phyloP scores from a whole-genome alignment of 2,329 filamentous ascomycete species.

The Cladosporium phlei region DNA sequence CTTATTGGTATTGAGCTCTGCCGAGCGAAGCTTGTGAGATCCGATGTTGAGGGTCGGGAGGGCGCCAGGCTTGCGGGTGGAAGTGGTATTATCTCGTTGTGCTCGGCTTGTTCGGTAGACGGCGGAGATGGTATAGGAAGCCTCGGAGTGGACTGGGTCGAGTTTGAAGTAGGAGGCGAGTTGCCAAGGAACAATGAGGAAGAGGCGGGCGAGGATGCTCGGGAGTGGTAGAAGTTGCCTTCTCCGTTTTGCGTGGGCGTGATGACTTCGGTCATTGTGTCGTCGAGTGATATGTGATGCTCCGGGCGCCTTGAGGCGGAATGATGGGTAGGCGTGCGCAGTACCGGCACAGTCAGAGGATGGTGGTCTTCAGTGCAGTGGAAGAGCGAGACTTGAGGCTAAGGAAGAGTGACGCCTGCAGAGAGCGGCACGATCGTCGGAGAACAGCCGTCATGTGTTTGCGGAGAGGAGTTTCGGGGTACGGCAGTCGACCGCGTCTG shows the following conservation, averaged over 20 bases:
- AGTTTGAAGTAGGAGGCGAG: constrained; percentile 10
- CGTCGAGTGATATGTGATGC: neutral
- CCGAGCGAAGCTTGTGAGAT: constrained; percentile 47
- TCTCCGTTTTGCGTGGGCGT: constrained; percentile 9
- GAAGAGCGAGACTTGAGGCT: constrained; percentile 11
- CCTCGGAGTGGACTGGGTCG: constrained; percentile 1
- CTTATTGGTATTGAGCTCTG: constrained; percentile 58
- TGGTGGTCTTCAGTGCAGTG: constrained; percentile 12
- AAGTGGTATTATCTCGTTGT: constrained; percentile 26
- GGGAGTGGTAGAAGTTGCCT: constrained; percentile 12
- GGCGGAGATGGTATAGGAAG: constrained; percentile 1
- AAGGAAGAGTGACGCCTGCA: constrained; percentile 9
- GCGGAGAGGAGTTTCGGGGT: neutral
- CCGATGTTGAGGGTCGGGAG: constrained; percentile 26
- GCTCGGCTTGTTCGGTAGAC: constrained; percentile 25
- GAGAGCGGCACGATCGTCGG: constrained; percentile 6
- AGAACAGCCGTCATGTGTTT: constrained; percentile 11
- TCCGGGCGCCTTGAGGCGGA: neutral
- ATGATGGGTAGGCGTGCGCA: constrained; percentile 1
- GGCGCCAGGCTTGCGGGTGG: constrained; percentile 31
- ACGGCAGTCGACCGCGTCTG: constrained; percentile 2
- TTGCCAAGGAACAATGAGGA: constrained; percentile 7
- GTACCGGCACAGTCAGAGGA: neutral
- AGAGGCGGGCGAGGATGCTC: constrained; percentile 7
- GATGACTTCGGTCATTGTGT: constrained; percentile 12